Evolutionary conservation across 306 rosid genomes (phyloP), one percentile per base, ranked within the genome.

Genomic region (Gastrolobium villosum): DNA sequence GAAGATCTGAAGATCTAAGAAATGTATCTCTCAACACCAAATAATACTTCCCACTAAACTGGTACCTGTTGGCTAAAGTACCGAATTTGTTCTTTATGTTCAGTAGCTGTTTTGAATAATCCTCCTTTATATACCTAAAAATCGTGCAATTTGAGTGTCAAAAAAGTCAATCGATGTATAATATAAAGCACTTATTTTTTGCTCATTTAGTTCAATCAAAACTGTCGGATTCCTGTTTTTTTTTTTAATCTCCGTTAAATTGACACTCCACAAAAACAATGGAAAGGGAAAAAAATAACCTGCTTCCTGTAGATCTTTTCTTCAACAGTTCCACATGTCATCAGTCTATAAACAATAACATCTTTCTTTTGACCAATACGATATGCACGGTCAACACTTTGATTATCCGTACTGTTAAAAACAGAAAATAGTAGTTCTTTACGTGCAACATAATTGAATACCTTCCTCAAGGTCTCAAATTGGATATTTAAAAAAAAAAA

Each of bases 281-380:
- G 26, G 41, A 46, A 59, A 36, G 10, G 15, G 5, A 0, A 26
- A 70, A 70, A 75, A 43, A 3, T 80, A 28, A 92, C 98, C 96
- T 94, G 98, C 77, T 94, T 94, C 76, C 98, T 81, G 76, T 94
- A 94, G 70, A 94, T 94, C 85, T 94, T 94, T 81, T 94, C 98
- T 80, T 94, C 98, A 73, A 94, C 98, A 81, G 98, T 94, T 62
- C 97, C 98, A 3, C 97, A 86, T 6, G 98, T 94, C 98, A 94
- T 94, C 80, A 94, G 56, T 80, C 97, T 92, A 74, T 94, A 94
- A 5, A 94, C 96, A 80, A 94, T 40, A 65, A 92, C 98, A 89
- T 92, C 92, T 89, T 92, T 94, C 66, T 40, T 89, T 80, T 94
- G 99, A 20, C 99, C 99, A 75, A 95, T 95, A 50, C 99, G 91